Base-by-base conservation (phyloP, 805 yeast species). In the Metschnikowia similis region DNA sequence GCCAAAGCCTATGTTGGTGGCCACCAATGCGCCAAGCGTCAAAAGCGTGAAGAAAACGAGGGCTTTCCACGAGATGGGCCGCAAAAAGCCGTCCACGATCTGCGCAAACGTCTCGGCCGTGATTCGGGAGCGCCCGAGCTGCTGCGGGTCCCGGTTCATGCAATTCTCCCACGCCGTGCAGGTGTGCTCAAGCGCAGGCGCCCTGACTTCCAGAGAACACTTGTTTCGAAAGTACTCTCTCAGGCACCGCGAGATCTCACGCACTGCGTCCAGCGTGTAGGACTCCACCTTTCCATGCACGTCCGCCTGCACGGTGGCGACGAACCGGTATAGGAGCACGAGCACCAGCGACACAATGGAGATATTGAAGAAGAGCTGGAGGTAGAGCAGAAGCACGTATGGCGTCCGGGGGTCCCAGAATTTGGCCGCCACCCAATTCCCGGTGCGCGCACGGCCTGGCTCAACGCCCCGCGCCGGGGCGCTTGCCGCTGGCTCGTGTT, bases 81-180 rank as follows among this genome's bases (percentile, higher is more conserved):
- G 80, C 21, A 87, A 67, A 59, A 89, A 89, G 1, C 90, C 82
- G 66, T 89, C 87, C 41, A 89, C 71, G 7, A 88, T 86, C 54
- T 86, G 92, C 1, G 95, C 96, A 57, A 89, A 76, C 0, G 92
- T 84, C 62, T 85, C 90, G 0, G 95, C 95, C 42, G 90, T 83
- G 48, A 89, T 77, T 52, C 76, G 76, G 1, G 92, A 87, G 44
- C 82, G 77, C 3, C 88, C 91, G 10, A 84, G 76, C 64, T 48
- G 69, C 57, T 79, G 76, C 8, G 96, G 91, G 54, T 89, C 92
- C 44, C 83, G 70, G 57, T 83, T 81, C 90, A 89, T 88, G 65
- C 99, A 94, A 50, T 76, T 77, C 53, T 81, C 85, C 94, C 96
- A 89, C 34, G 74, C 75, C 34, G 76, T 71, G 66, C 99, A 92